Conservation (phyloP, 768 basidiomycete species). For the Leucosporidium scottii region DNA sequence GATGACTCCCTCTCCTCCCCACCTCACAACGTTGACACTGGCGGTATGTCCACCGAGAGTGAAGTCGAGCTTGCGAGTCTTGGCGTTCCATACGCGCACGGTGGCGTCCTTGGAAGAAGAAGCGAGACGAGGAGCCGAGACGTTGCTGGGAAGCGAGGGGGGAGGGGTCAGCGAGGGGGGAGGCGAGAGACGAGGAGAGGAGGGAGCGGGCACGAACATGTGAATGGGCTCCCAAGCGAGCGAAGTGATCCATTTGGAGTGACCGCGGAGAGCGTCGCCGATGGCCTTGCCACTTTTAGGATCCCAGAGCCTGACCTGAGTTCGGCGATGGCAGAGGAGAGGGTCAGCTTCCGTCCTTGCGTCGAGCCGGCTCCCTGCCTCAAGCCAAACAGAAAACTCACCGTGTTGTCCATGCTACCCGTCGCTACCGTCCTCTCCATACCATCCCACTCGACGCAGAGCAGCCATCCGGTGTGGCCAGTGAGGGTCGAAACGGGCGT, state of each 20-base stretch:
- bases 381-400: conserved; percentile 43
- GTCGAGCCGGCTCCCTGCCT: neutral
- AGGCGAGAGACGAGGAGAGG: neutral
- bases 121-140: conserved; percentile 71
- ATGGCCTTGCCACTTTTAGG: conserved; percentile 81
- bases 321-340: neutral
- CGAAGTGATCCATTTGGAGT: conserved; percentile 92
- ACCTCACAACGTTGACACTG: conserved; percentile 87
- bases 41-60: conserved; percentile 88
- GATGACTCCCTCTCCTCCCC: conserved; percentile 86
- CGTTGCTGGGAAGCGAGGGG: conserved; percentile 52
- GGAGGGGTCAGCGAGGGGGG: conserved; percentile 14
- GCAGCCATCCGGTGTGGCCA: conserved; percentile 92
- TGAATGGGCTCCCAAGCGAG: conserved; percentile 96
- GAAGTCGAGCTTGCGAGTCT: conserved; percentile 65
- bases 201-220: conserved; percentile 53
- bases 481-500: conserved; percentile 75
- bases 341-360: neutral
- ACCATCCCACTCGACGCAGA: conserved; percentile 96
- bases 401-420: conserved; percentile 90
- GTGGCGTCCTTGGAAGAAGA: conserved; percentile 95
- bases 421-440: conserved; percentile 83
- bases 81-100: conserved; percentile 85
- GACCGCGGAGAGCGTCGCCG: conserved; percentile 83
- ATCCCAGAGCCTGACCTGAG: conserved; percentile 78